A percentile compares a stretch with the other conserved stretches of the same genome.
Conservation (phyloP, 129 eudicot genomes). For the Helianthus annuus region HanXRQr2.0-SUNRISE NC_035435.2:156186172-156186671, state of each 20-base stretch:
- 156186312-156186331: slow-evolving; percentile 89
- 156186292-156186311: not conserved
- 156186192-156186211: slow-evolving; percentile 74
- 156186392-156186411: slow-evolving; percentile 89
- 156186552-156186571: not conserved
- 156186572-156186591: slow-evolving; percentile 12
- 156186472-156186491: slow-evolving; percentile 99
- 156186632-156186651: slow-evolving; percentile 95
- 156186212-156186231: slow-evolving; percentile 88
- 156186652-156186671: slow-evolving; percentile 73
- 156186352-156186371: slow-evolving; percentile 82
- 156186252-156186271: not conserved
- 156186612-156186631: slow-evolving; percentile 67
- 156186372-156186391: slow-evolving; percentile 83
- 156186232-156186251: slow-evolving; percentile 3
- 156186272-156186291: not conserved
- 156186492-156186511: slow-evolving; percentile 42
- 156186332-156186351: slow-evolving; percentile 82
- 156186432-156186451: slow-evolving; percentile 81
- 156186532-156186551: not conserved
- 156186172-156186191: slow-evolving; percentile 66
- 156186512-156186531: slow-evolving; percentile 12
- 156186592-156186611: too few relatives aligned
- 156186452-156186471: slow-evolving; percentile 92
- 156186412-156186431: slow-evolving; percentile 93